Evolutionary conservation across 2,329 filamentous ascomycete genomes (phyloP).

Genomic region (Exophiala viscosa): DNA sequence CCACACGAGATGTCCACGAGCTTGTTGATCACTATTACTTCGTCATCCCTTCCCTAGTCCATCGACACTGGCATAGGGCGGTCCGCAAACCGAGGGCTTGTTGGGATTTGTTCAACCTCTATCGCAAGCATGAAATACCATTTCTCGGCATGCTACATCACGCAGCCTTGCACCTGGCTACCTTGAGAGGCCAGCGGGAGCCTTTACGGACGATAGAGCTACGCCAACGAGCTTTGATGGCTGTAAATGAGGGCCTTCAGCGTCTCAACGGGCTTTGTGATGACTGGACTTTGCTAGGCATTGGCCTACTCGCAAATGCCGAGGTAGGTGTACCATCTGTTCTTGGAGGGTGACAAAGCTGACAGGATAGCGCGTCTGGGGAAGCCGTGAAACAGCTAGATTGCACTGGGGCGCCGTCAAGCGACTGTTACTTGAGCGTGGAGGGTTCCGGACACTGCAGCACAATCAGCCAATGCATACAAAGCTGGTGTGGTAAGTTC

Average conservation of each 20-base stretch:
- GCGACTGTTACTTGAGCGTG: conserved; percentile 11
- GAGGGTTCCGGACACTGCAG: conserved; percentile 7
- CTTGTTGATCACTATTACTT: conserved; percentile 21
- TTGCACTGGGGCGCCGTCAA: conserved; percentile 18
- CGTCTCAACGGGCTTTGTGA: conserved; percentile 4
- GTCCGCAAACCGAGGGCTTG: conserved; percentile 13
- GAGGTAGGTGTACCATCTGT: conserved; percentile 4
- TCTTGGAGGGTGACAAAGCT: background rate
- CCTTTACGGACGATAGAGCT: conserved; percentile 13
- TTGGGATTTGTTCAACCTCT: conserved; percentile 20
- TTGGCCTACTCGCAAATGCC: conserved; percentile 16
- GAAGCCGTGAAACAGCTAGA: conserved; percentile 6
- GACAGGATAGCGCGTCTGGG: conserved; percentile 12
- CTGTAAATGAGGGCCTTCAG: conserved; percentile 11
- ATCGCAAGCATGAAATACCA: conserved; percentile 14
- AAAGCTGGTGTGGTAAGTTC: conserved; percentile 15
- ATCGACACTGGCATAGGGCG: conserved; percentile 13
- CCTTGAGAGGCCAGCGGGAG: conserved; percentile 4
- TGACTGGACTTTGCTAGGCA: conserved; percentile 13
- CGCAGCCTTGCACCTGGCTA: conserved; percentile 14
- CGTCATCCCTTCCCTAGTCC: conserved; percentile 15
- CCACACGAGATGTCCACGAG: conserved; percentile 15
- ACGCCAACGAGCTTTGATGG: conserved; percentile 5
- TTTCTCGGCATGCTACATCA: conserved; percentile 19
- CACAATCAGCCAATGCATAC: conserved; percentile 10